phyloP scores from a whole-genome alignment of 2,329 filamentous ascomycete genomes.

The Nothomitra cinnamomea region DNA sequence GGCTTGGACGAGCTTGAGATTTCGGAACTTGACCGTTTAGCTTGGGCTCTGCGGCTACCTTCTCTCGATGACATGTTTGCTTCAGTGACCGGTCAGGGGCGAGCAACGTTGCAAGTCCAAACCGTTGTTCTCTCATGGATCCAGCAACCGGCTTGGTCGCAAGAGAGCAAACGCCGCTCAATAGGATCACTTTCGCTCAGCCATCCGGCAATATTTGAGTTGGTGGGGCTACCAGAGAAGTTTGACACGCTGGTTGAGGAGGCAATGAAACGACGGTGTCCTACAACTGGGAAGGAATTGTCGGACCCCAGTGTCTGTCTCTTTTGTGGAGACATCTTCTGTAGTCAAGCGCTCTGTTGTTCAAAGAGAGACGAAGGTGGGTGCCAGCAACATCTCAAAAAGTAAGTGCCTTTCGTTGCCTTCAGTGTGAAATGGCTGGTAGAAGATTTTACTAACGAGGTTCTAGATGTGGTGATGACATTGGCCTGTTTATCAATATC shows the following conservation, averaged over 20 bases:
- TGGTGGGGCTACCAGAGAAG: slow-evolving; percentile 79
- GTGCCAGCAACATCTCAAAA: slow-evolving; percentile 76
- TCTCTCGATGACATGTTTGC: slow-evolving; percentile 63
- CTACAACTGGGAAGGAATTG: slow-evolving; percentile 79
- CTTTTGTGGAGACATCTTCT: slow-evolving; percentile 94
- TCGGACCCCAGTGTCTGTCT: slow-evolving; percentile 83
- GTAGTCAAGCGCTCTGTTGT: slow-evolving; percentile 86
- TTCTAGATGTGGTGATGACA: slow-evolving; percentile 63
- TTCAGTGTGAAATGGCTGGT: neutral
- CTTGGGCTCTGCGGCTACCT: slow-evolving; percentile 57
- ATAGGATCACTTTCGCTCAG: slow-evolving; percentile 34
- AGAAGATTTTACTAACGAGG: neutral
- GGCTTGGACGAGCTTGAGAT: slow-evolving; percentile 44
- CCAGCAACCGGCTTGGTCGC: slow-evolving; percentile 35
- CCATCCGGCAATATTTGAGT: slow-evolving; percentile 85
- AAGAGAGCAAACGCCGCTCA: slow-evolving; percentile 13
- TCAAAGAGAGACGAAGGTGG: slow-evolving; percentile 52
- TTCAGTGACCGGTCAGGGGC: slow-evolving; percentile 27
- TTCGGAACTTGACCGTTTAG: slow-evolving; percentile 69
- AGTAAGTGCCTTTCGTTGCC: slow-evolving; percentile 36
- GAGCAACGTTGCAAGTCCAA: neutral
- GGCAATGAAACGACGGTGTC: slow-evolving; percentile 66
- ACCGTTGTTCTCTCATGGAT: slow-evolving; percentile 54
- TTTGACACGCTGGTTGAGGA: slow-evolving; percentile 89
- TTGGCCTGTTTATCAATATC: slow-evolving; percentile 92